Evolutionary conservation across 805 yeast species (phyloP).

Genomic region (Debaryomyces prosopidis): DNA sequence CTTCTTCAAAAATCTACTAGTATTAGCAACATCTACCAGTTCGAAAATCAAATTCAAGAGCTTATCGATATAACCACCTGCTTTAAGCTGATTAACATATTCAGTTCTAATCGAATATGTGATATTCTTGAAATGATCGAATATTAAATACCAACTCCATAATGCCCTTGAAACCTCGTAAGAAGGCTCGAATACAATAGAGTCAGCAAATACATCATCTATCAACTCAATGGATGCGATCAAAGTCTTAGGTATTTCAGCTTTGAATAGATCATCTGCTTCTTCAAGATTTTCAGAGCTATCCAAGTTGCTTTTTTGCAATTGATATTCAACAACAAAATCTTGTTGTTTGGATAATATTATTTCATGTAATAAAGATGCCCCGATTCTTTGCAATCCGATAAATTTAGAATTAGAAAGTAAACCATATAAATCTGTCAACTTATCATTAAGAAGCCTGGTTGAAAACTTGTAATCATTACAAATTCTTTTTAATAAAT

Average conservation of each 20-base stretch:
- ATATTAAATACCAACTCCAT: constrained; percentile 69
- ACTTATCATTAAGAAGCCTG: constrained; percentile 25
- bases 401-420: constrained; percentile 17
- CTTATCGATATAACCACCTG: constrained; percentile 40
- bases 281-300: constrained; percentile 19
- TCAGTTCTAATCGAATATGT: constrained; percentile 63
- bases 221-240: constrained; percentile 30
- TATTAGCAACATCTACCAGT: constrained; percentile 44
- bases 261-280: constrained; percentile 17
- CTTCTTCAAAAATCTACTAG: constrained; percentile 16
- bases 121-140: constrained; percentile 61
- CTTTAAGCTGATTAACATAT: constrained; percentile 58
- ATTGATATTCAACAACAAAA: constrained; percentile 60
- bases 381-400: constrained; percentile 44
- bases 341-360: constrained; percentile 56
- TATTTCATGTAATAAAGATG: constrained; percentile 36
- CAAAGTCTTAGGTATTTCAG: constrained; percentile 42
- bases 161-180: constrained; percentile 41
- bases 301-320: constrained; percentile 40
- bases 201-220: constrained; percentile 28
- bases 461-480: constrained; percentile 16
- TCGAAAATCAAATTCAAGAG: constrained; percentile 58
- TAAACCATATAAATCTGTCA: constrained; percentile 35
- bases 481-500: constrained; percentile 32
- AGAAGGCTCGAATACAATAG: constrained; percentile 16